Evolutionary conservation across 768 basidiomycete genomes (phyloP), one percentile per base, ranked within the genome.

Genomic region (Lactifluus rugatus): DNA sequence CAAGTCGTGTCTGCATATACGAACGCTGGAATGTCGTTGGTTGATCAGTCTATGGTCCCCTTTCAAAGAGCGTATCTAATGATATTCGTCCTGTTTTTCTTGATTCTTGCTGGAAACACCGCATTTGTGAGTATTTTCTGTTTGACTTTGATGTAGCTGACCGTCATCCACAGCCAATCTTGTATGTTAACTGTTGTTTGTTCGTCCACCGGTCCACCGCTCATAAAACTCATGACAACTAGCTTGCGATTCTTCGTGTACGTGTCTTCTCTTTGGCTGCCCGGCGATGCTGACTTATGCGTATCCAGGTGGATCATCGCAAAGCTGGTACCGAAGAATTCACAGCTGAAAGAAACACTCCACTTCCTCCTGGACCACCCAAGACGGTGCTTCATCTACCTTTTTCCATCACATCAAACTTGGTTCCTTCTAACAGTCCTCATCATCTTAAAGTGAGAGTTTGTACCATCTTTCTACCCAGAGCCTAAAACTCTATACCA

Each of bases 321-420:
- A 11, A 89, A 87, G 68, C 45, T 81, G 5, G 77, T 86, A 21
- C 81, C 83, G 5, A 65, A 65, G 2, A 66, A 70, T 0, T 91
- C 90, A 14, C 80, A 82, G 0, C 66, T 83, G 0, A 73, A 82
- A 48, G 91, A 94, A 71, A 91, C 92, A 0, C 74, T 96, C 1
- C 85, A 84, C 55, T 99, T 98, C 69, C 80, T 99, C 8, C 79
- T 99, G 9, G 93, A 97, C 66, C 95, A 97, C 68, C 95, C 95
- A 13, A 82, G 95, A 11, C 82, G 90, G 61, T 95, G 93, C 70
- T 94, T 88, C 66, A 81, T 92, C 11, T 89, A 93, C 68, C 78
- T 95, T 9, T 95, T 95, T 64, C 93, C 93, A 0, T 84, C 91
- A 0, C 90, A 93, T 66, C 93, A 96, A 67, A 96, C 93, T 3